Evolutionary conservation across 1,284 basidiomycete species (phyloP), one percentile per base, ranked within the genome.

Genomic region (Ganoderma lucidum): DNA sequence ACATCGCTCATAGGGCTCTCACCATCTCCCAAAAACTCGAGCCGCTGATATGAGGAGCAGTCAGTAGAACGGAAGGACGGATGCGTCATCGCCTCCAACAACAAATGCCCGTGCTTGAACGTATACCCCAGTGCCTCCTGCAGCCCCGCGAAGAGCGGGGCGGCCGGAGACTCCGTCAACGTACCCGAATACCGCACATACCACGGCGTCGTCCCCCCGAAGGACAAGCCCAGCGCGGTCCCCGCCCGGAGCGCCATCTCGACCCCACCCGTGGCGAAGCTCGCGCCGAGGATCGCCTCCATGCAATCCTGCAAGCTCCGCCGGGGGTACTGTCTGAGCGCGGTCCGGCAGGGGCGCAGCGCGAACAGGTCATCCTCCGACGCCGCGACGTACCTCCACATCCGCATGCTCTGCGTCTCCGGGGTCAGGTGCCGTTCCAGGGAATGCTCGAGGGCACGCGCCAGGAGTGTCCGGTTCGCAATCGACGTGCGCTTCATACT

Each of bases 21-120:
- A 94, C 93, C 93, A 78, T 96, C 94, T 48, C 95, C 95, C 1
- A 96, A 84, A 75, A 94, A 96, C 74, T 96, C 95, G 12, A 96
- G 83, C 12, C 95, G 86, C 72, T 96, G 92, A 78, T 96, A 96
- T 1, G 93, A 93, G 8, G 87, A 81, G 10, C 84, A 86, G 4
- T 86, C 85, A 1, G 78, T 76, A 0, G 82, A 83, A 32, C 82
- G 83, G 75, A 93, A 93, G 0, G 93, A 94, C 0, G 94, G 91
- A 77, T 96, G 95, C 0, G 93, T 94, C 41, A 95, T 80, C 6
- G 94, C 94, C 79, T 95, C 92, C 9, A 90, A 76, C 19, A 96
- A 80, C 12, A 96, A 78, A 60, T 84, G 81, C 8, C 86, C 85
- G 45, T 87, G 83, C 68, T 85, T 84, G 78, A 96, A 95, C 30